A percentile compares a stretch with the other conserved stretches of the same genome.
Conservation (phyloP, 176 grass and related monocot genomes). For the Cenchrus purpureus region DNA sequence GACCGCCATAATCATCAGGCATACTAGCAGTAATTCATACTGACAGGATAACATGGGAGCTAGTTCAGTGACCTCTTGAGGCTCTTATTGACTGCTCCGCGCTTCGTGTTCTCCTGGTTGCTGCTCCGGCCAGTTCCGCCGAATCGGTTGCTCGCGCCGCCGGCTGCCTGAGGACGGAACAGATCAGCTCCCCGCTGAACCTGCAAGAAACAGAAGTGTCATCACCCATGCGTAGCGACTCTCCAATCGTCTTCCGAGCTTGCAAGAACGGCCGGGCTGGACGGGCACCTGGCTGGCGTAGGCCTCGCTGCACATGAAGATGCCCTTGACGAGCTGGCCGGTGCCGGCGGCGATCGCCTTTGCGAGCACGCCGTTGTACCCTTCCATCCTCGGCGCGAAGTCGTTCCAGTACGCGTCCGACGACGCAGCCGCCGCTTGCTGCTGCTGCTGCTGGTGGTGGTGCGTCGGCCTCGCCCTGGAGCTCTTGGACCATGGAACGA, state of each 20-base stretch:
- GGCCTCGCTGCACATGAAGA: conserved; percentile 89
- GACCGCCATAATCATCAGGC: not conserved
- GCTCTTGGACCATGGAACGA: conserved; percentile 18
- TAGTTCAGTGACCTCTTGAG: conserved; percentile 63
- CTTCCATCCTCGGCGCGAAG: conserved; percentile 64
- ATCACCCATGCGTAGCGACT: not conserved
- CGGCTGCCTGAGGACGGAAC: conserved; percentile 60
- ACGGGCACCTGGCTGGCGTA: conserved; percentile 63
- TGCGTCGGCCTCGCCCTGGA: not conserved
- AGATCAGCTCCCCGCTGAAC: conserved; percentile 77
- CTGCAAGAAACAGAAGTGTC: conserved; percentile 37
- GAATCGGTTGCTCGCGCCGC: conserved; percentile 22
- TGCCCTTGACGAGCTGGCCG: conserved; percentile 80
- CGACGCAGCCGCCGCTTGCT: conserved; percentile 1
- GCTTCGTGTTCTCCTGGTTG: conserved; percentile 32
- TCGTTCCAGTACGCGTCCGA: conserved; percentile 76
- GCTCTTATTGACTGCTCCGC: conserved; percentile 65
- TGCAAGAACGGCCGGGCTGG: not conserved
- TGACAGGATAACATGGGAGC: not conserved
- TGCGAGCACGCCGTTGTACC: conserved; percentile 76
- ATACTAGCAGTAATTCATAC: not conserved
- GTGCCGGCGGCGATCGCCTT: conserved; percentile 82
- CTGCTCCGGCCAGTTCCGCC: conserved; percentile 30
- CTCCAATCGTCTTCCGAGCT: not conserved
- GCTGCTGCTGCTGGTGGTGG: not conserved